Evolutionary conservation across 2,329 filamentous ascomycete species (phyloP).

Genomic region (Alternaria infectoria): DNA sequence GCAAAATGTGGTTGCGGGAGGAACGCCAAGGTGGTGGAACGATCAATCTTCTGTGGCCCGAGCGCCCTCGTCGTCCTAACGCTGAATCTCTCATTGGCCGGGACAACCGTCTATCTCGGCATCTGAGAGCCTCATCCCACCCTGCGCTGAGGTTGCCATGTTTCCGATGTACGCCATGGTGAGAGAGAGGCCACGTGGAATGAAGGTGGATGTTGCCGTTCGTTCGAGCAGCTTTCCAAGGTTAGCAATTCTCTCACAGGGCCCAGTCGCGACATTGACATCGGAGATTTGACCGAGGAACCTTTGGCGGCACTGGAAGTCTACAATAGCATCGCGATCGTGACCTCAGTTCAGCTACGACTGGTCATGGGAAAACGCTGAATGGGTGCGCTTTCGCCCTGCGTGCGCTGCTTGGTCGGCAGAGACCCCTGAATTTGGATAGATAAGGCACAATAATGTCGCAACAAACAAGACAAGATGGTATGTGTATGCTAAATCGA

Average conservation of each 20-base stretch:
- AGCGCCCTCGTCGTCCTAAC: slow-evolving; percentile 3
- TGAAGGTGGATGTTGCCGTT: not conserved
- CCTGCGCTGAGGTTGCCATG: not conserved
- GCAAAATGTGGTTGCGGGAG: slow-evolving; percentile 23
- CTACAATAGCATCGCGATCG: not conserved
- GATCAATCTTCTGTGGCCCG: slow-evolving; percentile 8
- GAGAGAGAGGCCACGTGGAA: not conserved
- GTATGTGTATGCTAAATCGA: not conserved
- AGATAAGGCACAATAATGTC: not conserved
- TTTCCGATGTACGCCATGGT: not conserved
- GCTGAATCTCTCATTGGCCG: not conserved
- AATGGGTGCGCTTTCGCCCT: not conserved
- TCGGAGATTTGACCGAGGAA: not conserved
- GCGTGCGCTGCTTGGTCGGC: not conserved
- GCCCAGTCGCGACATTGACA: not conserved
- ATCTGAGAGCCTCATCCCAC: not conserved
- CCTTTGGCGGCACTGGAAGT: not conserved
- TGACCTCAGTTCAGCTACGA: not conserved
- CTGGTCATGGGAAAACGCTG: not conserved
- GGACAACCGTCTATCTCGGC: not conserved
- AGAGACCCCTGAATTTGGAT: not conserved
- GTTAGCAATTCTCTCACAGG: not conserved
- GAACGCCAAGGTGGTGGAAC: slow-evolving; percentile 20
- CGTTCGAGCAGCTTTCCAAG: not conserved
- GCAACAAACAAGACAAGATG: not conserved